Evolutionary conservation across 179 eudicot species (phyloP).

Genomic region (Beta corolliflora): DNA sequence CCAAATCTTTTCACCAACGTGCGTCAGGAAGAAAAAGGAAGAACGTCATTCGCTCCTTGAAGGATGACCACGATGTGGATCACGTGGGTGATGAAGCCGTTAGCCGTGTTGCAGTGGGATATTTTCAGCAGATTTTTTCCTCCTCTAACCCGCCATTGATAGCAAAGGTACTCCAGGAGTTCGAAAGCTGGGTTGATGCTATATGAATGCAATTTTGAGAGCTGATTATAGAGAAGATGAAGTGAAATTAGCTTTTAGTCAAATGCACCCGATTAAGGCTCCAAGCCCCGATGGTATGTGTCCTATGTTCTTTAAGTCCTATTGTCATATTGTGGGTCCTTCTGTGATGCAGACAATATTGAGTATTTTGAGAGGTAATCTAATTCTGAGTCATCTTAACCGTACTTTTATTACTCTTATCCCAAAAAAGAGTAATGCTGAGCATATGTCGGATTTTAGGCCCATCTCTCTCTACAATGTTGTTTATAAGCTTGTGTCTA

Average conservation of each 20-base stretch:
- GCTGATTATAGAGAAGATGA: background rate
- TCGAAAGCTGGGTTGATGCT: background rate
- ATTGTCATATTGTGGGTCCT: background rate
- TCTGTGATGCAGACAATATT: background rate
- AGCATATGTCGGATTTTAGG: background rate
- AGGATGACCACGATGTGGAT: too few species aligned
- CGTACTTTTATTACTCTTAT: background rate
- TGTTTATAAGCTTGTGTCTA: background rate
- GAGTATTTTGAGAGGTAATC: background rate
- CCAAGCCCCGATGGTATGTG: background rate
- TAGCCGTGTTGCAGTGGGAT: too few species aligned
- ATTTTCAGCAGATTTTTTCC: background rate
- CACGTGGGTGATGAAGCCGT: too few species aligned
- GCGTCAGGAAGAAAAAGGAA: too few species aligned
- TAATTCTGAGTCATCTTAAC: background rate
- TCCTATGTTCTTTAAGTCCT: background rate
- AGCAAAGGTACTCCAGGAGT: background rate
- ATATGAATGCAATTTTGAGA: background rate
- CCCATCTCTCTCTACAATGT: background rate
- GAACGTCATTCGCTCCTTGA: too few species aligned
- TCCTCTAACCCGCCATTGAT: background rate
- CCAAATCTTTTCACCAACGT: too few species aligned
- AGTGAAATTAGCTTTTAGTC: background rate
- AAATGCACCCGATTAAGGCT: conserved; percentile 9
- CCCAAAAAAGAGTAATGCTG: background rate